These are phyloP conservation scores for Suillus spraguei DNA, from an alignment of 768 basidiomycete species.

Conservation along the genomic window DNA sequence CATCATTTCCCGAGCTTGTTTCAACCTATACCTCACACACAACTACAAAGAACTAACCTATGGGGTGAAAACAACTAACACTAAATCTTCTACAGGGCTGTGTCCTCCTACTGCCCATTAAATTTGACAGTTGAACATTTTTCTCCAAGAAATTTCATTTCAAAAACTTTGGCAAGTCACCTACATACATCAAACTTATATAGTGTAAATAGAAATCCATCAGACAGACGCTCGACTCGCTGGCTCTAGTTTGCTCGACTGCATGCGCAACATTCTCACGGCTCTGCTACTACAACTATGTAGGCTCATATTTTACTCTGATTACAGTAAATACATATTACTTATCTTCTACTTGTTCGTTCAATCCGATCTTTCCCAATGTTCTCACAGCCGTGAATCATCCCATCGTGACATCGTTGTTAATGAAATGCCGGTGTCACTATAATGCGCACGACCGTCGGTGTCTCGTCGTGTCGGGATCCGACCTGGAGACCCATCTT, in stretches of 20 bases:
- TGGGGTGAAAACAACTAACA: too few relatives aligned
- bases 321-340: background rate
- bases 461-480: background rate
- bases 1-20: too few relatives aligned
- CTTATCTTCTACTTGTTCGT: background rate
- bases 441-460: background rate
- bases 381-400: background rate
- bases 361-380: background rate
- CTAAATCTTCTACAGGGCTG: too few relatives aligned
- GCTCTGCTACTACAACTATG: too few relatives aligned
- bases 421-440: background rate
- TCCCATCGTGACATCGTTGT: background rate
- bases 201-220: slow-evolving; percentile 32
- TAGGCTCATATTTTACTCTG: background rate
- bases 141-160: too few relatives aligned
- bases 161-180: too few relatives aligned
- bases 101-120: too few relatives aligned
- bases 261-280: too few relatives aligned
- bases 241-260: slow-evolving; percentile 29
- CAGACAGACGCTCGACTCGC: slow-evolving; percentile 44
- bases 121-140: too few relatives aligned
- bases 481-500: background rate
- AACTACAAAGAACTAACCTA: too few relatives aligned
- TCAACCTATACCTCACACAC: too few relatives aligned
- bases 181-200: background rate